Percentiles rank a stretch among this genome's conserved stretches.
These are phyloP conservation scores for Suillus discolor DNA, from an alignment of 768 basidiomycete genomes.

Conservation along the genomic window DNA sequence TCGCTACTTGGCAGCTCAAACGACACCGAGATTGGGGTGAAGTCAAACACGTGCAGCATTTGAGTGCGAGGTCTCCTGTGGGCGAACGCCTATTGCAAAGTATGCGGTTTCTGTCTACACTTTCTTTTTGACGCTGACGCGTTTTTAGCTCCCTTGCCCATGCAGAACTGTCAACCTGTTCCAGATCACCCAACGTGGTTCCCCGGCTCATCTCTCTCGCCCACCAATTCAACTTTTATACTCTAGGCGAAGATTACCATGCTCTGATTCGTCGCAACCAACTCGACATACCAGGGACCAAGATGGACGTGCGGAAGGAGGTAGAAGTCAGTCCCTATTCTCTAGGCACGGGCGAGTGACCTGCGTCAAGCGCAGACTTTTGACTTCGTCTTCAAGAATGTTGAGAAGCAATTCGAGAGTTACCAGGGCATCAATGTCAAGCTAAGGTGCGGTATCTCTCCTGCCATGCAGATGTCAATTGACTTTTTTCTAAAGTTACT, in stretches of 20 bases:
- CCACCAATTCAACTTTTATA: conserved; percentile 83
- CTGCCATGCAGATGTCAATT: no score
- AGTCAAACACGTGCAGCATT: conserved; percentile 39
- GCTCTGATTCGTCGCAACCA: conserved; percentile 68
- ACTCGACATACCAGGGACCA: conserved; percentile 55
- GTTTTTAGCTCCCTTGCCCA: conserved; percentile 64
- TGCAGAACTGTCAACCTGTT: conserved; percentile 81
- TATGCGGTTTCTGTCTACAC: background rate
- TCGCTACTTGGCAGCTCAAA: conserved; percentile 70
- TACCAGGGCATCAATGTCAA: no score
- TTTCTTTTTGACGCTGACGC: conserved; percentile 17
- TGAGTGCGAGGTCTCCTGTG: conserved; percentile 12
- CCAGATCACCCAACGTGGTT: conserved; percentile 56
- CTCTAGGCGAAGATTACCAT: conserved; percentile 77
- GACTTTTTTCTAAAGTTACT: no score
- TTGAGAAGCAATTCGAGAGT: no score
- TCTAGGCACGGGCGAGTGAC: conserved; percentile 40
- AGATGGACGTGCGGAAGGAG: conserved; percentile 72
- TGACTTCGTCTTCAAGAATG: no score
- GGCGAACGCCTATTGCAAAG: conserved; percentile 12
- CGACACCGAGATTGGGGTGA: conserved; percentile 55
- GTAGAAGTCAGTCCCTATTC: conserved; percentile 66
- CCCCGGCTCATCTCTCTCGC: conserved; percentile 83
- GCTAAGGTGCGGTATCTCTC: no score
- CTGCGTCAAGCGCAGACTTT: no score